A percentile compares a stretch with the other conserved stretches of the same genome.
Evolutionary conservation across 2,329 filamentous ascomycete genomes (phyloP).

Genomic region (Sarocladium kiliense): DNA sequence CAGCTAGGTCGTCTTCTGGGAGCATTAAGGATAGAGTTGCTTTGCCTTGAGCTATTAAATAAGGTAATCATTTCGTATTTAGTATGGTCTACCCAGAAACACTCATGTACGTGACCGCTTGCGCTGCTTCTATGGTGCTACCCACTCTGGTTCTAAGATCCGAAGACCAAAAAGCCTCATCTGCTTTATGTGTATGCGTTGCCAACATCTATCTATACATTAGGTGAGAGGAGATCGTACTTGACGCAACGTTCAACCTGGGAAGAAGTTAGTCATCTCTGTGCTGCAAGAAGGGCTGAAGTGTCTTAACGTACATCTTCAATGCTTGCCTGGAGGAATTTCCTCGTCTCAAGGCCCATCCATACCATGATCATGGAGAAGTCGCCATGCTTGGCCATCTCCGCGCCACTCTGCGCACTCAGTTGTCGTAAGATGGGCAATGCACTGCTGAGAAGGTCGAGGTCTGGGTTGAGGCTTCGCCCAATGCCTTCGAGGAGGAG

Average conservation of each 20-base stretch:
- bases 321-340: constrained; percentile 83
- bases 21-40: too few species aligned
- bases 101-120: too few species aligned
- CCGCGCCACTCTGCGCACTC: constrained; percentile 68
- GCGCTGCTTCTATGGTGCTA: background rate
- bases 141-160: background rate
- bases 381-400: constrained; percentile 66
- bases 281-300: too few species aligned
- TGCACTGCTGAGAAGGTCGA: constrained; percentile 82
- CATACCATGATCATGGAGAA: constrained; percentile 86
- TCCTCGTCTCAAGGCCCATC: constrained; percentile 83
- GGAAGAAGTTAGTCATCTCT: background rate
- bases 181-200: background rate
- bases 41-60: too few species aligned
- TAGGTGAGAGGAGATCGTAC: constrained; percentile 82
- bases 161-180: too few species aligned
- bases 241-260: constrained; percentile 85
- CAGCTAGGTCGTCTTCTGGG: too few species aligned
- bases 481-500: constrained; percentile 92
- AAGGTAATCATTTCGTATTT: background rate
- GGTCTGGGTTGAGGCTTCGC: constrained; percentile 73
- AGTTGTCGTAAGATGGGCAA: constrained; percentile 87
- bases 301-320: constrained; percentile 79
- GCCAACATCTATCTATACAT: constrained; percentile 54
- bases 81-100: too few species aligned